Evolutionary conservation across 345 rosid genomes (phyloP).

Genomic region (Boechera stricta): DNA sequence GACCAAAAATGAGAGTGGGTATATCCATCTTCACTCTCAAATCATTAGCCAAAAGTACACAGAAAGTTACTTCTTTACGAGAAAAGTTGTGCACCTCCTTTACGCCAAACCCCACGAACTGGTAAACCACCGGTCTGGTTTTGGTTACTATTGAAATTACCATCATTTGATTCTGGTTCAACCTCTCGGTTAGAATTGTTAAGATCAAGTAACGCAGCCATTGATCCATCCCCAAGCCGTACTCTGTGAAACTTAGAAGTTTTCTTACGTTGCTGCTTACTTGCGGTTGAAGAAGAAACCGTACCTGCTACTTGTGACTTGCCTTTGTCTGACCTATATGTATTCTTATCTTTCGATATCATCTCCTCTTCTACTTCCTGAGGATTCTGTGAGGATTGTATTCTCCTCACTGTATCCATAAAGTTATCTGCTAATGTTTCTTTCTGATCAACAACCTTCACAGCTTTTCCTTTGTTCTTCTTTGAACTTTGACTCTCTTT

Average conservation of each 20-base stretch:
- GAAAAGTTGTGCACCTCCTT: constrained; percentile 66
- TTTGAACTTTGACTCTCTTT: constrained; percentile 37
- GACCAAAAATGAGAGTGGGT: background rate
- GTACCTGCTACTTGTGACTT: constrained; percentile 49
- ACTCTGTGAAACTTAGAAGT: constrained; percentile 75
- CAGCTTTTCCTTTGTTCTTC: constrained; percentile 59
- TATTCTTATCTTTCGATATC: constrained; percentile 55
- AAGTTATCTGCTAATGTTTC: constrained; percentile 64
- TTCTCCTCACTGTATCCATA: constrained; percentile 60
- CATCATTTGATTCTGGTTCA: constrained; percentile 45
- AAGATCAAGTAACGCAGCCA: constrained; percentile 62
- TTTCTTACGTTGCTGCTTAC: constrained; percentile 68
- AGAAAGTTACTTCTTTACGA: background rate
- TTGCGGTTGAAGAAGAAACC: constrained; percentile 38
- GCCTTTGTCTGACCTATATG: constrained; percentile 62
- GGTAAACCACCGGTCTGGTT: constrained; percentile 50
- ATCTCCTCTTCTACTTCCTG: constrained; percentile 51
- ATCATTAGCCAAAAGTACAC: too few relatives aligned
- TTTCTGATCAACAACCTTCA: constrained; percentile 46
- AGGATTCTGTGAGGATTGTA: constrained; percentile 55
- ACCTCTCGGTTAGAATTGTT: constrained; percentile 51
- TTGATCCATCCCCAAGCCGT: constrained; percentile 87
- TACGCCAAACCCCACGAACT: constrained; percentile 76
- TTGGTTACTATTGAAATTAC: constrained; percentile 35
- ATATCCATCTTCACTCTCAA: background rate